These are phyloP conservation scores for Teunomyces aglyptinius DNA, from an alignment of 805 yeast genomes.

Conservation along the genomic window DNA sequence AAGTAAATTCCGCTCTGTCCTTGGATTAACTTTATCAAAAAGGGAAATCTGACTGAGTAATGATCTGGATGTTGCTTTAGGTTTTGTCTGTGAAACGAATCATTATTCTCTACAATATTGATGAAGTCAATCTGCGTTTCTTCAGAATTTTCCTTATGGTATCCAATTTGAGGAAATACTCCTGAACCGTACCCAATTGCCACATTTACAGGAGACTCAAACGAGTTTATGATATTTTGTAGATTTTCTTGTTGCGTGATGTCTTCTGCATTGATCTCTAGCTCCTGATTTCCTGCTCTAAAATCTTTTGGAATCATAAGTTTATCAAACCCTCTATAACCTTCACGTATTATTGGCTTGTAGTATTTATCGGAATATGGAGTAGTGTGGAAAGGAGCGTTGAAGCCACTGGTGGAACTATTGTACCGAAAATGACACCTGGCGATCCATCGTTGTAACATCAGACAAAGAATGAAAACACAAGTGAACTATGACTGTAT, in stretches of 20 bases:
- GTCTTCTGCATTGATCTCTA: conserved; percentile 8
- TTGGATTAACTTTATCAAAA: conserved; percentile 40
- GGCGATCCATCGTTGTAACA: conserved; percentile 10
- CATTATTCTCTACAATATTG: conserved; percentile 72
- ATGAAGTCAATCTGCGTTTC: conserved; percentile 81
- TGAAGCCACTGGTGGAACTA: conserved; percentile 6
- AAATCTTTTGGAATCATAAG: conserved; percentile 16
- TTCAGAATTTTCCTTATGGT: conserved; percentile 23
- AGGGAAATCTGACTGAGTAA: conserved; percentile 53
- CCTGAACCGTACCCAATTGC: conserved; percentile 97
- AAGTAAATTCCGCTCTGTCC: conserved; percentile 83
- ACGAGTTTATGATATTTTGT: conserved; percentile 49
- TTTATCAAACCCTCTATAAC: conserved; percentile 21
- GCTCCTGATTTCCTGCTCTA: conserved; percentile 13
- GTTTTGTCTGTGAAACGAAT: conserved; percentile 75
- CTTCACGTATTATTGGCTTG: conserved; percentile 25
- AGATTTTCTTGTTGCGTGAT: conserved; percentile 35
- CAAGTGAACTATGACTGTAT: background rate
- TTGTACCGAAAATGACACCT: conserved; percentile 8
- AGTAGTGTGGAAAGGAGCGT: conserved; percentile 10
- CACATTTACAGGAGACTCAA: conserved; percentile 69
- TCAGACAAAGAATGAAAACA: background rate
- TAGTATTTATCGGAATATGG: conserved; percentile 26
- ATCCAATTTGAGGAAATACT: conserved; percentile 68
- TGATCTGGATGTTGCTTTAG: conserved; percentile 66